Percentiles rank a stretch among this genome's conserved stretches.
phyloP scores from a whole-genome alignment of 495 filamentous ascomycete genomes.

The Thozetella sp. region DNA sequence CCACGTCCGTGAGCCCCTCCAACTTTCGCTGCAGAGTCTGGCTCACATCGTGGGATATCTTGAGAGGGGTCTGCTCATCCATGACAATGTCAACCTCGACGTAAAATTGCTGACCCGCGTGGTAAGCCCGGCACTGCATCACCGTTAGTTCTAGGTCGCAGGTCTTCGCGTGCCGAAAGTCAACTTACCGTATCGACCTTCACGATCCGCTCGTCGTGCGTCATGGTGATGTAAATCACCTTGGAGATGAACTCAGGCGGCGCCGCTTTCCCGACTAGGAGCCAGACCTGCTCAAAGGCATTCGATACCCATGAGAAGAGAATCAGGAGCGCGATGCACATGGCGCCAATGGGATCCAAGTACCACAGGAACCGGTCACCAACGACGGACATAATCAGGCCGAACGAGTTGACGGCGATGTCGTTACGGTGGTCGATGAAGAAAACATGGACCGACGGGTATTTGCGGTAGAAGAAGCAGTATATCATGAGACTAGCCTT shows the following conservation, averaged over 20 bases:
- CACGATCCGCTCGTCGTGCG: conserved; percentile 49
- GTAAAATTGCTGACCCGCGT: conserved; percentile 56
- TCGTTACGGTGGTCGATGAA: conserved; percentile 60
- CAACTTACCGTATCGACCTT: conserved; percentile 53
- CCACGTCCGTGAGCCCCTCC: conserved; percentile 53
- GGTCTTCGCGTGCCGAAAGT: not conserved
- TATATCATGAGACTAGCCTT: conserved; percentile 51
- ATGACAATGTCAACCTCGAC: conserved; percentile 62
- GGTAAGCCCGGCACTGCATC: conserved; percentile 49
- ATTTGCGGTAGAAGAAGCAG: conserved; percentile 50
- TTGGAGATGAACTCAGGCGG: conserved; percentile 57
- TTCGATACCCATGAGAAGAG: conserved; percentile 56
- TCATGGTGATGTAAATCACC: conserved; percentile 58
- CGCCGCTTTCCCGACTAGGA: conserved; percentile 55
- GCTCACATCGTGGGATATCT: conserved; percentile 54
- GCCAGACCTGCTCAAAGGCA: conserved; percentile 59
- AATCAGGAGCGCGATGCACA: conserved; percentile 55
- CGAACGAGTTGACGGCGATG: conserved; percentile 55
- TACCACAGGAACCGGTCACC: conserved; percentile 57
- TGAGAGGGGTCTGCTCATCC: conserved; percentile 49
- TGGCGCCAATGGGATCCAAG: conserved; percentile 56
- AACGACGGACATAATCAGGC: conserved; percentile 54
- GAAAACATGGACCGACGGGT: conserved; percentile 56
- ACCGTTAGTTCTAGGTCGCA: not conserved
- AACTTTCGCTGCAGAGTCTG: conserved; percentile 56